A percentile compares a stretch with the other conserved stretches of the same genome.
These are phyloP conservation scores for Rhizopus microsporus DNA, from an alignment of 371 early-diverging fungal genomes.

Conservation along the genomic window DNA sequence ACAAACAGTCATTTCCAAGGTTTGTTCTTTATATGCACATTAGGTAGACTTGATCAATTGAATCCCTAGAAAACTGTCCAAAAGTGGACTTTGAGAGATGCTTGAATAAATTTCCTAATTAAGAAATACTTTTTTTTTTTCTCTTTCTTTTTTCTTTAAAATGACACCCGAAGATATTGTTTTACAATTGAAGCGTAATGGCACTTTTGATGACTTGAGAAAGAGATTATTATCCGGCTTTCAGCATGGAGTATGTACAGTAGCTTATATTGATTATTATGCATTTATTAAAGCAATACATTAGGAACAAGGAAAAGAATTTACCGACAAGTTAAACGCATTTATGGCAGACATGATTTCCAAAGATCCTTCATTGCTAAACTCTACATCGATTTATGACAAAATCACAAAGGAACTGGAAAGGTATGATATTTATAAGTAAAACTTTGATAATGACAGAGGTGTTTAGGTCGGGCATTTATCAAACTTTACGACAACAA, in stretches of 20 bases:
- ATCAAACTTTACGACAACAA: constrained; percentile 25
- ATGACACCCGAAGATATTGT: constrained; percentile 50
- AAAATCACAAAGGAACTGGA: constrained; percentile 32
- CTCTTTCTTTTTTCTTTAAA: background rate
- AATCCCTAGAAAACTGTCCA: too few species aligned
- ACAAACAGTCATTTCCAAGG: too few species aligned
- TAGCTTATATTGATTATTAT: background rate
- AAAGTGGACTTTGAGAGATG: too few species aligned
- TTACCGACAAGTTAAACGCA: constrained; percentile 23
- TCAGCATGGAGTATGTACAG: constrained; percentile 26
- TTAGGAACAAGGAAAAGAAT: constrained; percentile 30
- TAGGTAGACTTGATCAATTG: too few species aligned
- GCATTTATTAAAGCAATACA: background rate
- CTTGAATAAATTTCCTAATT: background rate
- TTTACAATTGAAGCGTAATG: constrained; percentile 43
- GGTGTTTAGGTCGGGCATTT: constrained; percentile 23
- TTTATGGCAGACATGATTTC: constrained; percentile 39
- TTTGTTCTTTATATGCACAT: too few species aligned
- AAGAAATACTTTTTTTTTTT: background rate
- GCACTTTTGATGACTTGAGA: constrained; percentile 45
- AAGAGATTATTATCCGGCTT: constrained; percentile 39
- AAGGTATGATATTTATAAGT: constrained; percentile 22
- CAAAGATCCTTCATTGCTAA: constrained; percentile 32
- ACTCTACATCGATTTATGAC: constrained; percentile 28
- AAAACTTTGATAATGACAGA: background rate